Percentiles rank a stretch among this genome's conserved stretches.
These are phyloP conservation scores for Phycomyces blakesleeanus DNA, from an alignment of 192 early-diverging fungal genomes.

Conservation along the genomic window DNA sequence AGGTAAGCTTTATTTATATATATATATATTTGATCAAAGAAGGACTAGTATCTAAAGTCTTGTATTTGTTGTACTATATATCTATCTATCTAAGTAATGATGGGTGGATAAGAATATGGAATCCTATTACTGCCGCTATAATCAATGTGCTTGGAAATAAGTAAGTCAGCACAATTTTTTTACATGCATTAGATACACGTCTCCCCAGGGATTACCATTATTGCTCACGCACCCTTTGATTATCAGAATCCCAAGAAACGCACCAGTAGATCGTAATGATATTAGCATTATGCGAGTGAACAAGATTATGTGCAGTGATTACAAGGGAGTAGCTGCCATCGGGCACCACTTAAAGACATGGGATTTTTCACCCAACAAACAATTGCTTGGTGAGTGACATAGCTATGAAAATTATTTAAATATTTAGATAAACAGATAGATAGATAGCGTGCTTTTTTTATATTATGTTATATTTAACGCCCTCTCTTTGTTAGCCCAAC, in stretches of 20 bases:
- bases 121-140: constrained; percentile 46
- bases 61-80: no score
- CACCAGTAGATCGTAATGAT: constrained; percentile 36
- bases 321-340: constrained; percentile 42
- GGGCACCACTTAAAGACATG: constrained; percentile 50
- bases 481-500: constrained; percentile 5
- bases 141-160: constrained; percentile 38
- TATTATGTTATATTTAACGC: no score
- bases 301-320: constrained; percentile 32
- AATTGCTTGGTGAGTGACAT: constrained; percentile 19
- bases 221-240: constrained; percentile 2
- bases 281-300: constrained; percentile 31
- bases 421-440: no score
- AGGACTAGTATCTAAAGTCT: no score
- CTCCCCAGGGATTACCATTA: no score
- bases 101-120: constrained; percentile 54
- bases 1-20: constrained; percentile 2
- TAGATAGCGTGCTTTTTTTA: no score
- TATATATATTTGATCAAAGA: constrained; percentile 4
- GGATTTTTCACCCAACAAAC: constrained; percentile 51
- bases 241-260: constrained; percentile 28
- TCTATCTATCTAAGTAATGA: constrained; percentile 48
- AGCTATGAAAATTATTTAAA: no score
- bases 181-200: no score
- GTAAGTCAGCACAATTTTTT: constrained; percentile 10